phyloP scores from a whole-genome alignment of 768 basidiomycete genomes.

The Lentinula boryana region DNA sequence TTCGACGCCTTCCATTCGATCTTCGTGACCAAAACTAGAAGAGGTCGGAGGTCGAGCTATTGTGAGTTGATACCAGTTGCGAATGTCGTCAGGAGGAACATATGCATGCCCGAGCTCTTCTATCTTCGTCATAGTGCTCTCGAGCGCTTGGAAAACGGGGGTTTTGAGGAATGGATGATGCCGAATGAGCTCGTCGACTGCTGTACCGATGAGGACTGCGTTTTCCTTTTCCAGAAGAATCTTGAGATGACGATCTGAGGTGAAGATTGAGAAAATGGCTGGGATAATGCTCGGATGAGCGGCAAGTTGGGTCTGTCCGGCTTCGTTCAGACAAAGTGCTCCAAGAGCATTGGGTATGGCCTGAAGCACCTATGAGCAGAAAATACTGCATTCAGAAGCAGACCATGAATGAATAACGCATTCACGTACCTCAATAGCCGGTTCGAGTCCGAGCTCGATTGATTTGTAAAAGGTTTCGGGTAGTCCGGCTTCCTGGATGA shows the following conservation, averaged over 20 bases:
- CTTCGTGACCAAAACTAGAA: slow-evolving; percentile 25
- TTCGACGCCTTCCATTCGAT: slow-evolving; percentile 44
- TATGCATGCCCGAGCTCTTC: slow-evolving; percentile 67
- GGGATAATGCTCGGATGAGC: slow-evolving; percentile 79
- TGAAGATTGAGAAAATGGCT: slow-evolving; percentile 80
- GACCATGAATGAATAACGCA: neutral
- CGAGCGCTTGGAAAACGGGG: slow-evolving; percentile 73
- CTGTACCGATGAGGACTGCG: slow-evolving; percentile 79
- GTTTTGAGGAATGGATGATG: slow-evolving; percentile 89
- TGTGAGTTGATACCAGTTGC: slow-evolving; percentile 61
- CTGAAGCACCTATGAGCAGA: slow-evolving; percentile 65
- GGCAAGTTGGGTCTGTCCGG: slow-evolving; percentile 76
- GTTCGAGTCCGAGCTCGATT: slow-evolving; percentile 79
- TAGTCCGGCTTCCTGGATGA: slow-evolving; percentile 88
- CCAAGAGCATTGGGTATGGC: slow-evolving; percentile 94
- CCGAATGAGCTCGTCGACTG: slow-evolving; percentile 91
- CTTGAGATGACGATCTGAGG: slow-evolving; percentile 76
- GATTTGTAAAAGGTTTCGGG: slow-evolving; percentile 87
- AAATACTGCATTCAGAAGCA: slow-evolving; percentile 1
- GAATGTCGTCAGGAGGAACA: slow-evolving; percentile 47
- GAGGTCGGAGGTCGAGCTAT: slow-evolving; percentile 19
- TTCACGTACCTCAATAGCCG: slow-evolving; percentile 71
- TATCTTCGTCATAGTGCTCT: slow-evolving; percentile 62
- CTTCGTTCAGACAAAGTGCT: slow-evolving; percentile 90
- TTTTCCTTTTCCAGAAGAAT: slow-evolving; percentile 91